Base-by-base conservation (phyloP, 2,329 filamentous ascomycete species). In the Trichoderma brevicompactum region DNA sequence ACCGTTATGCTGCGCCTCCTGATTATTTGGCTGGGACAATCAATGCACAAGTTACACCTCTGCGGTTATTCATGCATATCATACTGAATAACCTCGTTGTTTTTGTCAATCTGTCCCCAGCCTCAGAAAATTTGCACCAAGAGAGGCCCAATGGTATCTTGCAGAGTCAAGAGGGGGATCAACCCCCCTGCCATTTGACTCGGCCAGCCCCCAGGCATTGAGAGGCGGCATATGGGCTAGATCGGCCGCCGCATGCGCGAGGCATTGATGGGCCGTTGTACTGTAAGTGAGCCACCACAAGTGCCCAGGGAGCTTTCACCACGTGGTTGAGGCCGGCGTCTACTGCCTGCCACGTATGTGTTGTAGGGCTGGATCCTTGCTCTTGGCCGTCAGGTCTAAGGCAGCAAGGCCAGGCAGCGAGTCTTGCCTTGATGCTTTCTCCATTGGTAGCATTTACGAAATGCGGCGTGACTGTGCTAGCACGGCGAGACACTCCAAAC, bases 341-440 rank as follows among this genome's bases (percentile, higher is more conserved):
- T n/a, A n/a, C 60, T 63, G 40, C 40, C 46, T 63, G 49, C 60
- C 60, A 63, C 60, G 60, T 54, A 63, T 54, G 34, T 48, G 40
- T 43, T 36, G 60, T 46, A 63, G 40, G 60, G 60, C 41, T 63
- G 38, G 40, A 54, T 34, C 60, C 60, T 63, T 63, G 60, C 40
- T n/a, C 48, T 44, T 43, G 34, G 48, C 28, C 40, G 19, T 43
- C 13, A 34, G 49, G 49, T 44, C 32, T 19, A 46, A 53, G 46
- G 49, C 48, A 53, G 34, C 12, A 54, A 36, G 17, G 17, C 60
- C 49, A 46, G 38, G 48, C 46, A 63, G 40, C 41, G 59, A 63
- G 49, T 12, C 41, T 8, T 41, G 28, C 19, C 6, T 34, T 36
- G 40, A 38, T 19, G n/a, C 17, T 41, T 13, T 23, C 36, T 19